Conservation (phyloP, 495 filamentous ascomycete genomes). For the Penicillium daleae region DNA sequence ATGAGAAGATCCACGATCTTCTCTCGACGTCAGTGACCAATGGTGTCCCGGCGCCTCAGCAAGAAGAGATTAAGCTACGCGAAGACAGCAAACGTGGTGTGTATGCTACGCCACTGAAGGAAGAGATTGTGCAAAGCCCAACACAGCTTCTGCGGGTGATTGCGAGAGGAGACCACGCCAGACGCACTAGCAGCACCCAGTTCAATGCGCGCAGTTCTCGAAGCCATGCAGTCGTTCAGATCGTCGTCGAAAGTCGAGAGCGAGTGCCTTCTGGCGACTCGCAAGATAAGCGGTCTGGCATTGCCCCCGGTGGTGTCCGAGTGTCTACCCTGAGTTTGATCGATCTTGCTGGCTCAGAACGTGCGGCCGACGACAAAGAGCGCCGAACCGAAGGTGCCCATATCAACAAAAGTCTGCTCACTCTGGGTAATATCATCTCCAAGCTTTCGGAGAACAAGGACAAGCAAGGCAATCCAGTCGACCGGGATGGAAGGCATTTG, state of each 20-base stretch:
- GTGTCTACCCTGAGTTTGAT: conserved; percentile 95
- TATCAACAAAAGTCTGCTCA: conserved; percentile 97
- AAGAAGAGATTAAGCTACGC: conserved; percentile 93
- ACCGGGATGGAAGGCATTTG: conserved; percentile 86
- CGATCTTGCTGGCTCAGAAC: conserved; percentile 93
- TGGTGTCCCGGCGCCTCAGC: conserved; percentile 52
- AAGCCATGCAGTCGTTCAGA: conserved; percentile 97
- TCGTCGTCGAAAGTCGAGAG: conserved; percentile 95
- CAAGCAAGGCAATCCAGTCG: conserved; percentile 70
- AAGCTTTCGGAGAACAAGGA: conserved; percentile 84
- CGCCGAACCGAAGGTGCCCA: conserved; percentile 92
- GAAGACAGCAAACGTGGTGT: conserved; percentile 96
- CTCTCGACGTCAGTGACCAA: conserved; percentile 68
- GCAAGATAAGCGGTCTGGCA: conserved; percentile 72
- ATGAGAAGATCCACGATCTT: conserved; percentile 95
- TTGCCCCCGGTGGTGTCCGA: conserved; percentile 86
- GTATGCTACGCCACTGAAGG: conserved; percentile 93
- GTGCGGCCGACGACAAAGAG: conserved; percentile 94
- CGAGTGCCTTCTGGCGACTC: conserved; percentile 63
- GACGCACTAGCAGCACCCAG: conserved; percentile 89
- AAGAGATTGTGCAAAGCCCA: conserved; percentile 97
- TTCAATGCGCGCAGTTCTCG: conserved; percentile 96
- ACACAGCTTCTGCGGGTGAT: conserved; percentile 95
- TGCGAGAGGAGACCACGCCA: conserved; percentile 87
- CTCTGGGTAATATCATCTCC: conserved; percentile 92